Conservation (phyloP, 2,329 filamentous ascomycete species). For the Claviceps capensis region DNA sequence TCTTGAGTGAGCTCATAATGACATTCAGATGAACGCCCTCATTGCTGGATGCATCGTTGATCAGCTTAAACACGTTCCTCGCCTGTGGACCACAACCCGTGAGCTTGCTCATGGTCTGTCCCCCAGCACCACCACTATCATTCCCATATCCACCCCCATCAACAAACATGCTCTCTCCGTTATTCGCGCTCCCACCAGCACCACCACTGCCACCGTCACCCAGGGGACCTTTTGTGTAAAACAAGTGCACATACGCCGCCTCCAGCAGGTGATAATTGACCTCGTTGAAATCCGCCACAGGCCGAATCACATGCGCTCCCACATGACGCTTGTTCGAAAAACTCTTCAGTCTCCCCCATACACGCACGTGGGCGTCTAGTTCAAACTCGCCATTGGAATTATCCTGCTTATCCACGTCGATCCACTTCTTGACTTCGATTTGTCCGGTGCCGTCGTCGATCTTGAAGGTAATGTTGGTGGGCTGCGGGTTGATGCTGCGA, state of each 20-base stretch:
- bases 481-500: constrained; percentile 70
- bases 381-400: constrained; percentile 40
- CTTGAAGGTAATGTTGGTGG: constrained; percentile 83
- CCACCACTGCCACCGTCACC: constrained; percentile 24
- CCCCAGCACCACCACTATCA: constrained; percentile 21
- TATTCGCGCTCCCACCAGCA: constrained; percentile 17
- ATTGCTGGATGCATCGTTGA: constrained; percentile 55
- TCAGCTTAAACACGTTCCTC: constrained; percentile 55
- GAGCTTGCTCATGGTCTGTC: constrained; percentile 25
- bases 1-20: constrained; percentile 51
- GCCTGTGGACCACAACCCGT: constrained; percentile 41
- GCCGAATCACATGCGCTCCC: constrained; percentile 65
- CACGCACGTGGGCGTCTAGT: constrained; percentile 68
- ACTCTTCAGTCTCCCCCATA: constrained; percentile 71
- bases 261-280: constrained; percentile 86
- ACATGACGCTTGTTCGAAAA: constrained; percentile 78
- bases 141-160: constrained; percentile 31
- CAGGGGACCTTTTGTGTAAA: constrained; percentile 58
- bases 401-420: constrained; percentile 48
- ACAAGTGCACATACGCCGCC: constrained; percentile 75
- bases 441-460: constrained; percentile 89
- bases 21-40: constrained; percentile 75
- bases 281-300: constrained; percentile 78
- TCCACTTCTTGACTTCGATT: constrained; percentile 84
- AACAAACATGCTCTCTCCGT: constrained; percentile 39